Base-by-base conservation (phyloP, 352 stramenopile species). In the Pythium guiyangense region DNA sequence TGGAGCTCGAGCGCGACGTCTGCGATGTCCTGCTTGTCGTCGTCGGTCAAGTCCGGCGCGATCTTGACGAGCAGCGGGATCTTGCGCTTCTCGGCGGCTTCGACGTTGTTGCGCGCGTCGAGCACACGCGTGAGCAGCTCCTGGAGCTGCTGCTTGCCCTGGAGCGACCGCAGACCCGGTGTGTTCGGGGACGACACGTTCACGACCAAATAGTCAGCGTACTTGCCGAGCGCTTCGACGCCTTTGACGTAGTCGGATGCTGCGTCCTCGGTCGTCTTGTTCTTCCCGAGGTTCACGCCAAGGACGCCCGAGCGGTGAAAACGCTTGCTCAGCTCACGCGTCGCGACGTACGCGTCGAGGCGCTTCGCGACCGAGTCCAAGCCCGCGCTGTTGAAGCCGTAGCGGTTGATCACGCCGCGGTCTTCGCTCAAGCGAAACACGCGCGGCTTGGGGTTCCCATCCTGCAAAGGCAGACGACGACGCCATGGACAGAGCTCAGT, bases 271-370 rank as follows among this genome's bases (percentile, higher is more conserved):
- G 82, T 88, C 22, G 77, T 71, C 67, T 99, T 99, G 77, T 99
- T 99, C 76, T 99, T 99, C 54, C 97, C 97, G 44, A 99, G 64
- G 70, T 99, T 99, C 14, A 99, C 86, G 15, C 96, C 97, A 3
- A 99, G 61, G 6, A 98, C 69, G 18, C 93, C 92, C 12, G 72
- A 60, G 22, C 78, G 82, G 49, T 90, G 64, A 18, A 72, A 64
- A 1, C 49, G 49, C 52, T 70, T 59, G 27, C 63, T 69, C 20
- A 65, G 56, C 6, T 53, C 71, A n/a, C 80, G 69, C 1, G 63
- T 70, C 0, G 47, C 54, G 3, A 88, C 67, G 60, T 93, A 96
- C 17, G 27, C 54, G 26, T 87, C 61, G 1, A 97, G 70, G 17
- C 84, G 67, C 20, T 72, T 62, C n/a, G 78, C 64, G 0, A 98